A percentile compares a stretch with the other conserved stretches of the same genome.
These are phyloP conservation scores for Daldinia concentrica DNA, from an alignment of 495 filamentous ascomycete species.

Conservation along the genomic window DNA sequence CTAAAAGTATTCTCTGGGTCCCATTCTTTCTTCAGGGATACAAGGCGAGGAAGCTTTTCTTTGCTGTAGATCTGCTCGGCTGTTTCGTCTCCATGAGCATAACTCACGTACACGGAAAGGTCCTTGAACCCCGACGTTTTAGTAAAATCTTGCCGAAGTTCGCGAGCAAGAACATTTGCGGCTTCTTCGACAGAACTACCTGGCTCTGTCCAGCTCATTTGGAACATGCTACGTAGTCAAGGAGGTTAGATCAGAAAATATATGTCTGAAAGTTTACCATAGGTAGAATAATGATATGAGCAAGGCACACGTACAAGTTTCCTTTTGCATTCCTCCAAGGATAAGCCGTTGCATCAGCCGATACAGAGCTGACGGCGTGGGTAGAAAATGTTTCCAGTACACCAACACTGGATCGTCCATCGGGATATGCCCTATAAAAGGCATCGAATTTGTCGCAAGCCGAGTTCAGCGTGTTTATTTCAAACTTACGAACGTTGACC, in stretches of 20 bases:
- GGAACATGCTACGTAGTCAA: constrained; percentile 12
- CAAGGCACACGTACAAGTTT: constrained; percentile 40
- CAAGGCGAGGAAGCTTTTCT: constrained; percentile 46
- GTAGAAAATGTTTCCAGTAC: constrained; percentile 46
- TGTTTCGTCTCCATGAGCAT: constrained; percentile 54
- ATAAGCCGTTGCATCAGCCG: constrained; percentile 46
- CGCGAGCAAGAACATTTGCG: constrained; percentile 6
- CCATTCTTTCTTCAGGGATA: constrained; percentile 46
- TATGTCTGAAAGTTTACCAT: too few species aligned
- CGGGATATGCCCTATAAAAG: constrained; percentile 31
- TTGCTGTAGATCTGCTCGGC: constrained; percentile 44
- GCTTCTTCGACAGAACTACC: constrained; percentile 8
- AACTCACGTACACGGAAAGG: constrained; percentile 50
- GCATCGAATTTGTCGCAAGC: constrained; percentile 38
- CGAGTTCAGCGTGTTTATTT: constrained; percentile 24
- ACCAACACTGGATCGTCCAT: constrained; percentile 14
- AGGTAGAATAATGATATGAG: neutral
- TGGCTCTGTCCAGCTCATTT: constrained; percentile 3
- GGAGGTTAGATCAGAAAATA: neutral
- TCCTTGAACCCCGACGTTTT: constrained; percentile 40
- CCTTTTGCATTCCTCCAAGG: constrained; percentile 47
- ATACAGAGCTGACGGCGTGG: constrained; percentile 42
- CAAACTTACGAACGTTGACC: constrained; percentile 18
- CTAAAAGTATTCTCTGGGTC: constrained; percentile 49
- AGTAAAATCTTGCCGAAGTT: constrained; percentile 31